These are phyloP conservation scores for Spirogloea muscicola DNA, from an alignment of 139 green algal species.

Conservation along the genomic window DNA sequence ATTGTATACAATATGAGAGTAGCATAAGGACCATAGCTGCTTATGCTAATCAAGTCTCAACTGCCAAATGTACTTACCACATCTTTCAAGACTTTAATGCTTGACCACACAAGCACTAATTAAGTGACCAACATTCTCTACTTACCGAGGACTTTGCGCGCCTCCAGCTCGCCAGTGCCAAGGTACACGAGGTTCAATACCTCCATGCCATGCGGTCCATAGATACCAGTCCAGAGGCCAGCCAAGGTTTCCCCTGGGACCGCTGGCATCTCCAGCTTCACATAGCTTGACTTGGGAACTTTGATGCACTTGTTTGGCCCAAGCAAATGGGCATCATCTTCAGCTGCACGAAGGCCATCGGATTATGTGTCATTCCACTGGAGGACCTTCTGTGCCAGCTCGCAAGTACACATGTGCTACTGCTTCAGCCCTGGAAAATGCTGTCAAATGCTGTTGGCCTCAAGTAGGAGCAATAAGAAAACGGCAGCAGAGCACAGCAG, in stretches of 20 bases:
- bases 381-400: background rate
- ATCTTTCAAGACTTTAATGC: no score
- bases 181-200: constrained; percentile 23
- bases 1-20: no score
- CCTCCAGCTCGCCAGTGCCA: constrained; percentile 7
- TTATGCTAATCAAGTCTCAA: no score
- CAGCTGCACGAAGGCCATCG: background rate
- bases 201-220: constrained; percentile 26
- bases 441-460: no score
- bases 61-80: no score
- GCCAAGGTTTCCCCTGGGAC: background rate
- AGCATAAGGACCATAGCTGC: no score
- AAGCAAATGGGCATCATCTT: background rate
- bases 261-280: background rate
- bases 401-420: background rate
- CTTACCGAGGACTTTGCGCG: constrained; percentile 28
- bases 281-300: constrained; percentile 23
- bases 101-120: no score
- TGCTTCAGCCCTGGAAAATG: no score
- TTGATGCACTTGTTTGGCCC: background rate
- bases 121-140: no score
- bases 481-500: background rate
- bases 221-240: constrained; percentile 30
- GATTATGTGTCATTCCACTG: background rate
- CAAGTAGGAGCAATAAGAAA: background rate